Evolutionary conservation across 768 basidiomycete genomes (phyloP).

Genomic region (Leccinum boreale): DNA sequence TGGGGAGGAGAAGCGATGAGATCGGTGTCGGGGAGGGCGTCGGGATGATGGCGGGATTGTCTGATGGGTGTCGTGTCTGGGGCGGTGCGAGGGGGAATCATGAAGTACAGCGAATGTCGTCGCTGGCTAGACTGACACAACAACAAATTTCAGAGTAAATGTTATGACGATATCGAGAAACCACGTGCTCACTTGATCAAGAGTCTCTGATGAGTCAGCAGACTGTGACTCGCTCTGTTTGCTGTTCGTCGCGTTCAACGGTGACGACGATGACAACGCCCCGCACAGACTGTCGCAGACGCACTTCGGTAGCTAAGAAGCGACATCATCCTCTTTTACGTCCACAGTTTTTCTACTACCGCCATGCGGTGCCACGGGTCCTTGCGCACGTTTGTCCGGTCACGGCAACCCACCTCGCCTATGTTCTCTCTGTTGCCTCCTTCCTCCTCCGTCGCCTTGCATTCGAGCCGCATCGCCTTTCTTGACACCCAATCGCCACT

Average conservation of each 20-base stretch:
- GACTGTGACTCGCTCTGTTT: neutral
- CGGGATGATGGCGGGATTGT: constrained; percentile 1
- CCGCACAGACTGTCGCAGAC: neutral
- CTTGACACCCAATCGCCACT: constrained; percentile 21
- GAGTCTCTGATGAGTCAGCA: constrained; percentile 32
- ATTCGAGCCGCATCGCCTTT: constrained; percentile 7
- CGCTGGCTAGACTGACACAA: neutral
- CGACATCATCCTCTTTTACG: constrained; percentile 7
- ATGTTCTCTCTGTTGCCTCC: constrained; percentile 2
- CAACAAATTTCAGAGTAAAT: constrained; percentile 13
- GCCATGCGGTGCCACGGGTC: constrained; percentile 33
- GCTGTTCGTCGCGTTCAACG: constrained; percentile 10
- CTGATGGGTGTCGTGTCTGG: neutral
- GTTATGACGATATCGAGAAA: constrained; percentile 33
- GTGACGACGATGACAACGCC: constrained; percentile 9
- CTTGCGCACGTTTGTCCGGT: constrained; percentile 34
- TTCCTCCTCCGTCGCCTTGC: constrained; percentile 6
- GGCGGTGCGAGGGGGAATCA: neutral
- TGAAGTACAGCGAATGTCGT: neutral
- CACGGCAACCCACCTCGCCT: neutral
- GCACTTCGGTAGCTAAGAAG: constrained; percentile 21
- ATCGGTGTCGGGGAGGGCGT: neutral
- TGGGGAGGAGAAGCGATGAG: neutral
- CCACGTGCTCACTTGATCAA: constrained; percentile 33
- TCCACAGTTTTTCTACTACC: constrained; percentile 25